Percentiles rank a stretch among this genome's conserved stretches.
Conservation (phyloP, 495 filamentous ascomycete species). For the Ascobolus immersus region DNA sequence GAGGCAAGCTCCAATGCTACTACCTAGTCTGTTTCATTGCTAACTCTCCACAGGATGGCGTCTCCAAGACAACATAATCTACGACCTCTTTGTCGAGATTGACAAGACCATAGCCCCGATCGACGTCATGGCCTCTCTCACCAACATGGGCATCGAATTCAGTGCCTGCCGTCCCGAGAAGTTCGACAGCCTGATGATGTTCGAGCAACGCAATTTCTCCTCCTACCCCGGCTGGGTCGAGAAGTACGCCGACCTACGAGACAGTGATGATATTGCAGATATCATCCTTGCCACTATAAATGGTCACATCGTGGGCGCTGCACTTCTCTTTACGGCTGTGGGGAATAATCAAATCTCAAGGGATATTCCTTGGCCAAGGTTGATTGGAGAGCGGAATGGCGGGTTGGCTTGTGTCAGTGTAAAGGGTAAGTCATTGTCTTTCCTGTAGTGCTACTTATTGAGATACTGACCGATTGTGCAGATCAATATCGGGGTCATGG, state of each 20-base stretch:
- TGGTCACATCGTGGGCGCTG: conserved; percentile 24
- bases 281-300: conserved; percentile 22
- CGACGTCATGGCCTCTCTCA: conserved; percentile 16
- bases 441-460: background rate
- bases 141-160: conserved; percentile 18
- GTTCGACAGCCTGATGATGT: conserved; percentile 26
- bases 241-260: conserved; percentile 14
- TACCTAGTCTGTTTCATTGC: too few species aligned
- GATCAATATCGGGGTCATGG: conserved; percentile 14
- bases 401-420: conserved; percentile 37
- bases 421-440: conserved; percentile 18
- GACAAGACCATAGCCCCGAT: conserved; percentile 24
- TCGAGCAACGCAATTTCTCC: conserved; percentile 23
- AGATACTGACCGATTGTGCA: conserved; percentile 1
- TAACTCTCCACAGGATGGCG: conserved; percentile 24
- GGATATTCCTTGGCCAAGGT: conserved; percentile 33
- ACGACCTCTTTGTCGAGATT: conserved; percentile 31
- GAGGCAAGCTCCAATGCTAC: too few species aligned
- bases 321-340: conserved; percentile 28
- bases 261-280: conserved; percentile 19
- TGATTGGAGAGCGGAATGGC: conserved; percentile 29
- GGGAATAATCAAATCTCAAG: conserved; percentile 26
- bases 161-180: conserved; percentile 25
- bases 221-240: conserved; percentile 17
- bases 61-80: conserved; percentile 24